Evolutionary conservation across 2,329 filamentous ascomycete species (phyloP).

Genomic region (Knufia fluminis): DNA sequence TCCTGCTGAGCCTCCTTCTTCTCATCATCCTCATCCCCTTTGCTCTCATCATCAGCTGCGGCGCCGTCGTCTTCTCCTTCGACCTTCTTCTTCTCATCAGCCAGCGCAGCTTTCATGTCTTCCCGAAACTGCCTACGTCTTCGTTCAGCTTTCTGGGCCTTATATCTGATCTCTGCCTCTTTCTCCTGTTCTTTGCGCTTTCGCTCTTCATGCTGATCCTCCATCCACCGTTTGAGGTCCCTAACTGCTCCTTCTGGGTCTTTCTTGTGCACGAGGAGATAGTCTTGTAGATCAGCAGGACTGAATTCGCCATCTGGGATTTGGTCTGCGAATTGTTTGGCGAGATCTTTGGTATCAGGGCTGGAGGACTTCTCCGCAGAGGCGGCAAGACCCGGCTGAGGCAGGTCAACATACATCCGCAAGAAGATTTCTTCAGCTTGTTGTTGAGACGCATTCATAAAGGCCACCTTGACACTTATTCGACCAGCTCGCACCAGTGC

Average conservation of each 20-base stretch:
- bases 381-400: constrained; percentile 1
- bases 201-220: constrained; percentile 14
- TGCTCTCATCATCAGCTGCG: not conserved
- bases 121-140: constrained; percentile 9
- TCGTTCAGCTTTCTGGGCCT: constrained; percentile 7
- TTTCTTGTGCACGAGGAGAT: constrained; percentile 43
- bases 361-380: not conserved
- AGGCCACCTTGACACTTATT: constrained; percentile 60
- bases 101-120: constrained; percentile 9
- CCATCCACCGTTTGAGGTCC: constrained; percentile 35
- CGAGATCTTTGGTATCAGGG: constrained; percentile 31
- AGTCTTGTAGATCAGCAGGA: constrained; percentile 46
- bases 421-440: constrained; percentile 26
- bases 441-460: constrained; percentile 31
- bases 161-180: constrained; percentile 12
- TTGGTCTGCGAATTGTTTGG: constrained; percentile 35
- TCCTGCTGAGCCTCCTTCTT: not conserved
- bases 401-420: constrained; percentile 24
- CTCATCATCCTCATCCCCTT: not conserved
- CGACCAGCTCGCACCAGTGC: constrained; percentile 65
- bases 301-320: constrained; percentile 42
- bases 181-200: constrained; percentile 17
- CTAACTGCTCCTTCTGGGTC: constrained; percentile 38
- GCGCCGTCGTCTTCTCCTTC: not conserved
- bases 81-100: constrained; percentile 1